These are phyloP conservation scores for Apiospora hydei DNA, from an alignment of 2,329 filamentous ascomycete genomes.

Conservation along the genomic window DNA sequence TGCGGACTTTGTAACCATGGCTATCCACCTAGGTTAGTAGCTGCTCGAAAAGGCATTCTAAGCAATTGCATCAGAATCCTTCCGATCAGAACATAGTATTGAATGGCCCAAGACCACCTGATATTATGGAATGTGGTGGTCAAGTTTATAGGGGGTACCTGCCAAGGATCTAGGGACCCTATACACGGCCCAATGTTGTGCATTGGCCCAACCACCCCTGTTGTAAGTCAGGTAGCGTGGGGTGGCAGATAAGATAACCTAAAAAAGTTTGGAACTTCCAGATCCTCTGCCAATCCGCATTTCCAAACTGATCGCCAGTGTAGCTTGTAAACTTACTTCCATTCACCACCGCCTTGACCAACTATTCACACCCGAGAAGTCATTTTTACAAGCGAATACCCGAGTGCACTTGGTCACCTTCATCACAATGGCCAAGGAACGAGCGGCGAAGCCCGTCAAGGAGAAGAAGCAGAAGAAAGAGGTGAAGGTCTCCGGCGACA, in stretches of 20 bases:
- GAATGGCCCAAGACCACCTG: background rate
- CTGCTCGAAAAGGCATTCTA: too few relatives aligned
- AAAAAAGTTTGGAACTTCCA: slow-evolving; percentile 9
- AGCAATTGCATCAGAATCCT: background rate
- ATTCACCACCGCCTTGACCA: slow-evolving; percentile 20
- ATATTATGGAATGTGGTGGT: background rate
- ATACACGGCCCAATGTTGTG: background rate
- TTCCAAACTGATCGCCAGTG: background rate
- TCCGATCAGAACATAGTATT: background rate
- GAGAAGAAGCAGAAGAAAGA: slow-evolving; percentile 32
- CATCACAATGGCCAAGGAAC: slow-evolving; percentile 37
- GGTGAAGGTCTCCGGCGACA: slow-evolving; percentile 34
- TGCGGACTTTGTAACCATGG: too few relatives aligned
- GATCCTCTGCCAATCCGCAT: background rate
- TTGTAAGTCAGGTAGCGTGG: slow-evolving; percentile 1
- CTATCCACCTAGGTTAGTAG: background rate
- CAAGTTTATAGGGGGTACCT: background rate
- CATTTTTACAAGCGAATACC: background rate
- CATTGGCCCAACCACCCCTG: background rate
- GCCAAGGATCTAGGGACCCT: background rate
- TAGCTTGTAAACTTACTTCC: background rate
- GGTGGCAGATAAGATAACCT: slow-evolving; percentile 16
- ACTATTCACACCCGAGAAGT: background rate
- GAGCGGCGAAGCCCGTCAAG: slow-evolving; percentile 30
- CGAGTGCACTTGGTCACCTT: too few relatives aligned